Conservation (phyloP, 768 basidiomycete genomes). For the Pleurotus giganteus region DNA sequence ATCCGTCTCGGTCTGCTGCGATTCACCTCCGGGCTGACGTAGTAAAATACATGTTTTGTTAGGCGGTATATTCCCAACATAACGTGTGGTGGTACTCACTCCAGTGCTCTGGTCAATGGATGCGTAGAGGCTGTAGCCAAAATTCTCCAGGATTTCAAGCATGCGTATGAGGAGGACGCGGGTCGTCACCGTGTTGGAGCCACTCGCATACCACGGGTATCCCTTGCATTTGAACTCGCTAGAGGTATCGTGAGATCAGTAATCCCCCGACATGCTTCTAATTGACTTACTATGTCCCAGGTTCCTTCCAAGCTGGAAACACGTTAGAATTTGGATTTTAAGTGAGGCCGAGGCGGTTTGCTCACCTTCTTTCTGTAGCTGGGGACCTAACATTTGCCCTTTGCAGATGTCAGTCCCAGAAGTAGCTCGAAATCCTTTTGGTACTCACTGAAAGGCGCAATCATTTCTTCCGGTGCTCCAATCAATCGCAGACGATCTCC, state of each 20-base stretch:
- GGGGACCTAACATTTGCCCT: not conserved
- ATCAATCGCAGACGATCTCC: conserved; percentile 1
- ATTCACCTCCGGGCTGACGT: not conserved
- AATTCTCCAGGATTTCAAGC: conserved; percentile 3
- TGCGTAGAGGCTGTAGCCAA: conserved; percentile 7
- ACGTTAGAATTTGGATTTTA: not conserved
- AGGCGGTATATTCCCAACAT: not conserved
- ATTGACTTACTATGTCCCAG: conserved; percentile 1
- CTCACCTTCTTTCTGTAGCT: not conserved
- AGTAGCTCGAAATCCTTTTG: not conserved
- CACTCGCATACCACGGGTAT: conserved; percentile 1
- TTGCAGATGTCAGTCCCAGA: not conserved
- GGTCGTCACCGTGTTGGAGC: not conserved
- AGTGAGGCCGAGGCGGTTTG: not conserved
- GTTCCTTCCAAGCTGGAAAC: not conserved
- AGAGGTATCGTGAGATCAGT: not conserved
- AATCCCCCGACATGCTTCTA: too few relatives aligned
- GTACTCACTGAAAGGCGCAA: not conserved
- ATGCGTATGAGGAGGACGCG: conserved; percentile 5
- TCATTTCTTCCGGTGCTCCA: conserved; percentile 1
- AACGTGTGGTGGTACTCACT: not conserved
- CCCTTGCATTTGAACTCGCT: conserved; percentile 9
- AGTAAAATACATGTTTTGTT: not conserved
- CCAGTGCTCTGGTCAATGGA: conserved; percentile 4
- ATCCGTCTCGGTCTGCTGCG: not conserved